A percentile compares a stretch with the other conserved stretches of the same genome.
Conservation (phyloP, 768 basidiomycete genomes). For the Rhodosporidiobolus sp. region DNA sequence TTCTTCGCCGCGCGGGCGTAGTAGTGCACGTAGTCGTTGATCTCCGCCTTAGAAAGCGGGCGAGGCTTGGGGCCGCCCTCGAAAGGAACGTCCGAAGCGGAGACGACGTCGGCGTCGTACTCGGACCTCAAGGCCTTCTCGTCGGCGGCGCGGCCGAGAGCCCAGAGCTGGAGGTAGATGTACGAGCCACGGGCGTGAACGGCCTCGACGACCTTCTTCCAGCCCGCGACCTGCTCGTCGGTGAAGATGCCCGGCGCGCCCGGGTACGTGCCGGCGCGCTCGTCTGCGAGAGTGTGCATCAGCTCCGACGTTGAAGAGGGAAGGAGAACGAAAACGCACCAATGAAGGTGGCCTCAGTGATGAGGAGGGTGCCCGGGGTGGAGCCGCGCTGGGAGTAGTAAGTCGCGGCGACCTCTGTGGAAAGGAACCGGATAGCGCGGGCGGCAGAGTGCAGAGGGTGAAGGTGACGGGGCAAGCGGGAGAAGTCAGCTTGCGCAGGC, state of each 20-base stretch:
- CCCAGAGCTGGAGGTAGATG: conserved; percentile 62
- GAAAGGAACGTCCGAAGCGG: conserved; percentile 23
- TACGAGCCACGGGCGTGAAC: conserved; percentile 59
- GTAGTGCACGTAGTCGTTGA: conserved; percentile 49
- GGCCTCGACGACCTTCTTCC: conserved; percentile 61
- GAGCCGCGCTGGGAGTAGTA: no score
- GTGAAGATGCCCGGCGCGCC: conserved; percentile 61
- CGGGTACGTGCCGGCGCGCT: conserved; percentile 23
- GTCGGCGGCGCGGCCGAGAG: conserved; percentile 53
- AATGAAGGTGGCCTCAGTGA: no score
- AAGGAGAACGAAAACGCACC: no score
- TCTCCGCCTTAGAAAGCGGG: conserved; percentile 48
- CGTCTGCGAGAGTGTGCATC: background rate
- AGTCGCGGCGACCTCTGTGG: no score
- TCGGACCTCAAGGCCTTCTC: conserved; percentile 41
- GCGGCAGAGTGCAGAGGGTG: no score
- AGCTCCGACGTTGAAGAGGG: no score
- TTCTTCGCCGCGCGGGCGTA: conserved; percentile 57
- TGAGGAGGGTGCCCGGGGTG: no score
- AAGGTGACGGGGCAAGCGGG: no score
- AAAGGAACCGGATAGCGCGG: no score
- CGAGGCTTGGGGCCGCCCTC: conserved; percentile 35
- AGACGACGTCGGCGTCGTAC: conserved; percentile 19
- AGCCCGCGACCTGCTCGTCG: conserved; percentile 59
- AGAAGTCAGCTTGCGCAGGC: no score